Conservation (phyloP, 176 grass and related monocot species). For the Tillandsia fasciculata region DNA sequence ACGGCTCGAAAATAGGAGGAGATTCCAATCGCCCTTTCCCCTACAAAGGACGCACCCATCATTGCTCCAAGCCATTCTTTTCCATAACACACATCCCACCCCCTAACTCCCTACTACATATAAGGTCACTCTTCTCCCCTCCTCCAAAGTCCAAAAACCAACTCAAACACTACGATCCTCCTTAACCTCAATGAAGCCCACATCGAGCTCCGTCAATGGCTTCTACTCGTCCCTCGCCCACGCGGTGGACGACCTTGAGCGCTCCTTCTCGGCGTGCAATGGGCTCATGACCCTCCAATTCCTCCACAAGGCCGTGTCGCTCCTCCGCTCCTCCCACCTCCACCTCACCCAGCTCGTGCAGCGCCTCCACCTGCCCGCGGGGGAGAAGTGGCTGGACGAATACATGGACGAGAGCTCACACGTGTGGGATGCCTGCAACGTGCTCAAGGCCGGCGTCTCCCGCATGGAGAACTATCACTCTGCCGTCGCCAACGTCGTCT, state of each 20-base stretch:
- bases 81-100: too few species aligned
- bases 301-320: slow-evolving; percentile 44
- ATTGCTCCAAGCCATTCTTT: too few species aligned
- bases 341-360: slow-evolving; percentile 53
- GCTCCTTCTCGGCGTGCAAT: slow-evolving; percentile 15
- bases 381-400: slow-evolving; percentile 77
- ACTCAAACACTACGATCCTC: background rate
- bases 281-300: slow-evolving; percentile 54
- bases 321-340: slow-evolving; percentile 55
- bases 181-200: slow-evolving; percentile 45
- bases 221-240: slow-evolving; percentile 71
- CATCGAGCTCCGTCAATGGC: slow-evolving; percentile 45
- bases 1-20: too few species aligned
- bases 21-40: too few species aligned
- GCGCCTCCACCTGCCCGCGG: slow-evolving; percentile 64
- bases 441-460: slow-evolving; percentile 49
- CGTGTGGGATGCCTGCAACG: slow-evolving; percentile 66
- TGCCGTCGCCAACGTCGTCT: slow-evolving; percentile 33
- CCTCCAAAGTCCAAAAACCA: slow-evolving; percentile 10
- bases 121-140: background rate
- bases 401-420: slow-evolving; percentile 95
- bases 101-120: too few species aligned
- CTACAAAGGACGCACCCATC: too few species aligned
- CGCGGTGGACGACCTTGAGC: slow-evolving; percentile 65
- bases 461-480: slow-evolving; percentile 61